Base-by-base conservation (phyloP, 257 asterid genomes). In the Capsicum pubescens region DNA sequence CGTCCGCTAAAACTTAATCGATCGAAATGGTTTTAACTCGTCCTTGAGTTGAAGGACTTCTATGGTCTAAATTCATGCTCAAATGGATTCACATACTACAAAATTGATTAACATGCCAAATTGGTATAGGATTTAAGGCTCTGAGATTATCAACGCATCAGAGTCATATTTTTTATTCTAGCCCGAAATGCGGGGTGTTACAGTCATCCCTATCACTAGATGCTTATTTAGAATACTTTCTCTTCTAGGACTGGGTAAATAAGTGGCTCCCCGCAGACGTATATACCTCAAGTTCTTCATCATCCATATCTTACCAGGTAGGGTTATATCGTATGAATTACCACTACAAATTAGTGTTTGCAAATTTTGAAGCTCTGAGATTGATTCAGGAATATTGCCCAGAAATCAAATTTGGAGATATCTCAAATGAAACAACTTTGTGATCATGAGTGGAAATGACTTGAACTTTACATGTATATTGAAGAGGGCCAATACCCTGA, bases 211-310 rank as follows among this genome's bases (percentile, higher is more conserved):
- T n/a, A n/a, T n/a, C n/a, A 39, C 44, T 39, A 39, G 44, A 39
- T 39, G 44, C 44, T 39, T 39, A 3, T 39, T 39, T 44, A 35
- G 10, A 35, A 67, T n/a, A 35, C 77, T 68, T 39, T 42, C 74
- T 35, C 4, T 32, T 68, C 13, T 42, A 39, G 56, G 78, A 17
- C 55, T 16, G 78, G 78, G 78, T 39, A 39, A 69, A 42, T 42
- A 5, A 42, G 8, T 8, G 56, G 32, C 7, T 42, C 3, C 15
- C 79, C 3, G 8, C 32, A 42, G 8, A 44, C 3, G 8, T 70
- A 70, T 17, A 44, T 42, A 19, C 79, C 79, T 70, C 79, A 70
- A 70, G 56, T 16, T 70, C 57, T 42, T 42, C 79, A 70, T 44
- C 79, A 17, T 70, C 57, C 79, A 70, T 70, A 70, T 70, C 35